Conservation (phyloP, 192 early-diverging fungal genomes). For the Coemansia sp. region DNA sequence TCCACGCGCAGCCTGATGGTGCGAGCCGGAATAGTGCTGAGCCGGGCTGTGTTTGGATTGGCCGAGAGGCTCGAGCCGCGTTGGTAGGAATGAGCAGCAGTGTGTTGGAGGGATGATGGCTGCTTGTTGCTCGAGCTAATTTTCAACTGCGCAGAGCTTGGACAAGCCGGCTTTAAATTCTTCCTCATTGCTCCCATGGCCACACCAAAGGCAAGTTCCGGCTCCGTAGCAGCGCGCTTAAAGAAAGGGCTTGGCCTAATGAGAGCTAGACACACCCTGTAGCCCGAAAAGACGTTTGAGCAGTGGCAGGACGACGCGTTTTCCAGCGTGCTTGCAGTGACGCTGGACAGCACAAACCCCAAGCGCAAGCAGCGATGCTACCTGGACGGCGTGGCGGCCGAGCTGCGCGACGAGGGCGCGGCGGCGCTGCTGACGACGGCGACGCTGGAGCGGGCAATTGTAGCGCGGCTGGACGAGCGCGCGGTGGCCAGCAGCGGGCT, state of each 20-base stretch:
- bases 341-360: constrained; percentile 56
- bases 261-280: constrained; percentile 6
- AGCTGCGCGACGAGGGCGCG: constrained; percentile 32
- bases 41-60: neutral
- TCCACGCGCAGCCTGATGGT: too few species aligned
- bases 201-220: constrained; percentile 22
- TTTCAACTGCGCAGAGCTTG: too few species aligned
- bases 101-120: too few species aligned
- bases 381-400: constrained; percentile 25
- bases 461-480: constrained; percentile 64
- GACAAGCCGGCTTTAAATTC: too few species aligned
- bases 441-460: constrained; percentile 63
- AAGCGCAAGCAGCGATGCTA: constrained; percentile 17
- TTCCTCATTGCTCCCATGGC: too few species aligned
- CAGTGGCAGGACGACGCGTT: constrained; percentile 83
- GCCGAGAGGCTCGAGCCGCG: too few species aligned
- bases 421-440: constrained; percentile 42
- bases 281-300: constrained; percentile 43
- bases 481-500: constrained; percentile 37
- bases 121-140: too few species aligned
- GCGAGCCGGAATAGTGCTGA: constrained; percentile 2
- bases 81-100: too few species aligned
- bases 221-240: too few species aligned
- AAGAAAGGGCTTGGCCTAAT: too few species aligned
- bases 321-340: constrained; percentile 71